Conservation (phyloP, 345 rosid species). For the Pugionium cornutum region DNA sequence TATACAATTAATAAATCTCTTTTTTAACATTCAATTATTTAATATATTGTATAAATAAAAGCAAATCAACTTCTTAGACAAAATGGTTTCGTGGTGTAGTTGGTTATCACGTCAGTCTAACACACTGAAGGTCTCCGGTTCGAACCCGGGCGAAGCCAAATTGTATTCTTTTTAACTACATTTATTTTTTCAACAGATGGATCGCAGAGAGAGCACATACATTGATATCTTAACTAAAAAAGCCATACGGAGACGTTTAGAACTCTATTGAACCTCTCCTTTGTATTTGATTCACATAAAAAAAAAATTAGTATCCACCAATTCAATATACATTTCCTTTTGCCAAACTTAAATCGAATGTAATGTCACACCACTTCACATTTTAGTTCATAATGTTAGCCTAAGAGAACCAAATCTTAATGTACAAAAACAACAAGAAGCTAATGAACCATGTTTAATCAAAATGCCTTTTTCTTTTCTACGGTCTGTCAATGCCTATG, state of each 20-base stretch:
- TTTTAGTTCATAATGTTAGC: neutral
- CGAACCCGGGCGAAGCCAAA: slow-evolving; percentile 77
- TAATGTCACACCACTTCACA: neutral
- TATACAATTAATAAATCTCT: too few species aligned
- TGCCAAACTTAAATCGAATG: neutral
- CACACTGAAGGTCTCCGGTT: slow-evolving; percentile 99
- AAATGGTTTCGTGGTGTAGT: slow-evolving; percentile 92
- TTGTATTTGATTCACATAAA: too few species aligned
- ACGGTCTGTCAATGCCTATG: slow-evolving; percentile 47
- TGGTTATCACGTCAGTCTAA: slow-evolving; percentile 99
- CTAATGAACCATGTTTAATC: neutral
- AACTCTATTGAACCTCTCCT: too few species aligned
- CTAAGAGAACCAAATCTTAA: slow-evolving; percentile 14
- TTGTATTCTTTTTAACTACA: fast-evolving
- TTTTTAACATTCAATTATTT: too few species aligned
- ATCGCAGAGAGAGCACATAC: too few species aligned
- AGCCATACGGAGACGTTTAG: too few species aligned
- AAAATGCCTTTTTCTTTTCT: too few species aligned
- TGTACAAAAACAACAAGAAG: slow-evolving; percentile 19
- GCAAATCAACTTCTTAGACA: neutral
- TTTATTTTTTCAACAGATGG: too few species aligned
- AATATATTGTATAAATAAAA: too few species aligned
- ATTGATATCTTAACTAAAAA: too few species aligned
- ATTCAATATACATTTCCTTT: neutral
- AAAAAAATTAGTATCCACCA: neutral